Evolutionary conservation across 495 filamentous ascomycete species (phyloP), one percentile per base, ranked within the genome.

Genomic region (Podospora pseudopauciseta): DNA sequence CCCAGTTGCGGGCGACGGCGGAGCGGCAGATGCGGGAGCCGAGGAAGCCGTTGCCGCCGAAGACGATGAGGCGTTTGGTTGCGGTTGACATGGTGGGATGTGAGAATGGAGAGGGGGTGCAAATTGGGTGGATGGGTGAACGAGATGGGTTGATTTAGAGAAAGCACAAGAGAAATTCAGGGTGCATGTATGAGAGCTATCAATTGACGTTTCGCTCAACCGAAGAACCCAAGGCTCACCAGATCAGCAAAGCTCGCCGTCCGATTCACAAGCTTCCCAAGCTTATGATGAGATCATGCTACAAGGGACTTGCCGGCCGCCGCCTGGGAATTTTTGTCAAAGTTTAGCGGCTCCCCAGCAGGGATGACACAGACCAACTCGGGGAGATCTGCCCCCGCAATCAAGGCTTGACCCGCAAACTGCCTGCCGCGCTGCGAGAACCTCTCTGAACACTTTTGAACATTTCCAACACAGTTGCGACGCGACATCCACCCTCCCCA

Each of bases 1-100:
- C 85, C 94, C 94, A 97, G 60, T 92, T 91, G 68, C 92, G 83
- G 56, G 87, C 81, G 57, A 90, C 86, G 32, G 92, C 95, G 53
- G 90, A 88, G 85, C 91, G 94, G 80, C 94, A 97, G 80, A 99
- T 97, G 64, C 93, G 84, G 28, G 91, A 93, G 16, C 93, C 93
- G 84, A 99, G 79, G 76, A 99, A 99, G n/a, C 95, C 95, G 74
- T 89, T 97, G 64, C 95, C 95, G 64, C 95, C 95, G 62, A 91
- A 94, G 61, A 99, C 93, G 54, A 98, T 87, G 16, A 99, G 79
- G 74, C 85, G 86, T 80, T 90, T 95, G 28, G 79, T 68, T 6
- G 74, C 72, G 4, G 81, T 80, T 70, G 67, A 65, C 34, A 44
- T 11, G 5, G 0, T 49, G 9, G 23, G 0, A 19, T 59, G 30